Evolutionary conservation across 345 rosid species (phyloP), one percentile per base, ranked within the genome.

Genomic region (Ceriops tagal): DNA sequence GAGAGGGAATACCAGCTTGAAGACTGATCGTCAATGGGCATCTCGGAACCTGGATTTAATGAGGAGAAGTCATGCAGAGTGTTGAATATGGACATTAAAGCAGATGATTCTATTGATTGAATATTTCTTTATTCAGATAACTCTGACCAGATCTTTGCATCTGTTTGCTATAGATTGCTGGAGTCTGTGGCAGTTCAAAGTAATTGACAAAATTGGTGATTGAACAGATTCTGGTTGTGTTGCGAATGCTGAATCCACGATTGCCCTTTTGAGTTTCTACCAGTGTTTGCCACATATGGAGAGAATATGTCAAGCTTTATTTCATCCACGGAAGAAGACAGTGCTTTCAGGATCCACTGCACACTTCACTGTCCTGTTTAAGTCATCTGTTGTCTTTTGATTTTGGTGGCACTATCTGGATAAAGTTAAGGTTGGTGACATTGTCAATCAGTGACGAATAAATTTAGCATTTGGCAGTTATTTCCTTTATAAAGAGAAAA

Each of bases 1-100:
- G 96, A 81, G 72, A 77, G 85, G 73, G 89, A 77, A 39, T 86
- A 85, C 73, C 83, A 75, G 24, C 79, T 71, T 22, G 91, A 86
- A 37, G 88, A 86, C 9, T 74, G 86, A 49, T 78, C 91, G 46
- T 69, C 88, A 39, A 56, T 79, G 79, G 68, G 75, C 31, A 65
- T 81, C 58, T 76, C 91, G 9, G 83, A 79, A 68, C 64, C 79
- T 35, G 84, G 78, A 37, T 80, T 63, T 75, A 63, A 66, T 56
- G 69, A 73, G 65, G 91, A 86, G 20, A 88, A 89, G 78, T 71
- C 91, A 1, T 77, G 81, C 70, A 69, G 75, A 22, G 82, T 46
- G 61, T 64, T 86, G 71, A 85, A 81, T 61, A 75, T 82, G 84
- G 63, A 79, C 69, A 73, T 75, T 71, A 81, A 83, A 80, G 79